These are phyloP conservation scores for Streptanthus diversifolius DNA, from an alignment of 345 rosid species.

Conservation along the genomic window DNA sequence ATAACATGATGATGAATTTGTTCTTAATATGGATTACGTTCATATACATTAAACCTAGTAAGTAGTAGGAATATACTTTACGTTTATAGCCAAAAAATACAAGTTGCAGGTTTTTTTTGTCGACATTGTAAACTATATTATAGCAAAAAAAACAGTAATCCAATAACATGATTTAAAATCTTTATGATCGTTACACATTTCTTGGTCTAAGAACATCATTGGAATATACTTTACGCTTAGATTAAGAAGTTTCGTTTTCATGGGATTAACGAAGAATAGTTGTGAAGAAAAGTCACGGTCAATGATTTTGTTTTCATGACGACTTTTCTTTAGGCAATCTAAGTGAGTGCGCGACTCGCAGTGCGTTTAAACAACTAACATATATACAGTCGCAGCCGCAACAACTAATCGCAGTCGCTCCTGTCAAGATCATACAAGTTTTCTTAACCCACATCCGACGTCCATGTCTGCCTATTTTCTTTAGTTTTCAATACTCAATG, in stretches of 20 bases:
- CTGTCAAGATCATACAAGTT: slow-evolving; percentile 11
- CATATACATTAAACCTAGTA: slow-evolving; percentile 10
- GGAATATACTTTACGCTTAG: background rate
- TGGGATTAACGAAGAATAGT: background rate
- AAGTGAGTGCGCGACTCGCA: slow-evolving; percentile 3
- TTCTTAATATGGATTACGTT: background rate
- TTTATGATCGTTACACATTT: background rate
- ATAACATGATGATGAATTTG: background rate
- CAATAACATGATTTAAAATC: background rate
- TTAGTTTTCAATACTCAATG: background rate
- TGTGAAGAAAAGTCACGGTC: slow-evolving; percentile 7
- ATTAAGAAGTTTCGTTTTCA: background rate
- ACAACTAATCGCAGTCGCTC: slow-evolving; percentile 5
- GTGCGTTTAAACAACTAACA: background rate
- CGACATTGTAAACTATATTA: background rate
- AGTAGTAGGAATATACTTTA: too few relatives aligned
- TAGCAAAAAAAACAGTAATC: background rate
- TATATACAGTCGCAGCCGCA: background rate
- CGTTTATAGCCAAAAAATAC: too few relatives aligned
- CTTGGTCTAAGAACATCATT: background rate
- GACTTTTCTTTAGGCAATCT: background rate
- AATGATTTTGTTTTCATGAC: background rate
- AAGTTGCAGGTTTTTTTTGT: too few relatives aligned
- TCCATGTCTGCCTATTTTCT: background rate
- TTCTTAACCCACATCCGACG: background rate